Evolutionary conservation across 2,329 filamentous ascomycete species (phyloP).

Genomic region (Alternaria hordeiaustralica): DNA sequence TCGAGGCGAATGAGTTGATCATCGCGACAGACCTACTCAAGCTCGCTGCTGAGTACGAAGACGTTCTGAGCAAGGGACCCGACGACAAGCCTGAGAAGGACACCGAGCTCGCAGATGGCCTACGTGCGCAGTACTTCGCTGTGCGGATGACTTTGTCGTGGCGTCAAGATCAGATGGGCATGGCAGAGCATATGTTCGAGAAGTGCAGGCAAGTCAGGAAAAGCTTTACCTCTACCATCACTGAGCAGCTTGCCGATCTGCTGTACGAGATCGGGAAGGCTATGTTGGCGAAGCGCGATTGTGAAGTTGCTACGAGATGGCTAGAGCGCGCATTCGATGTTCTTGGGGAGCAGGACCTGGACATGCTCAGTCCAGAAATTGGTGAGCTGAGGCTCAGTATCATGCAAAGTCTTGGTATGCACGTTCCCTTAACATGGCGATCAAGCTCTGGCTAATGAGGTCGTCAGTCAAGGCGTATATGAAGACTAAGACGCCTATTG

Average conservation of each 20-base stretch:
- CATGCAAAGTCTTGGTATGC: slow-evolving; percentile 61
- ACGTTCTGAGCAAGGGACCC: slow-evolving; percentile 25
- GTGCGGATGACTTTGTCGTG: slow-evolving; percentile 75
- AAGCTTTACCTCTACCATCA: slow-evolving; percentile 56
- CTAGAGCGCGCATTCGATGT: slow-evolving; percentile 70
- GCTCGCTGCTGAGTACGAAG: slow-evolving; percentile 63
- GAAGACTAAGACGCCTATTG: slow-evolving; percentile 53
- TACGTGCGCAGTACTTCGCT: slow-evolving; percentile 69
- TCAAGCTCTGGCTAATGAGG: slow-evolving; percentile 9
- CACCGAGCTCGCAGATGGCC: slow-evolving; percentile 41
- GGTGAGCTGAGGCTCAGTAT: slow-evolving; percentile 71
- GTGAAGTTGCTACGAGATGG: slow-evolving; percentile 71
- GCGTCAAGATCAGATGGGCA: slow-evolving; percentile 73
- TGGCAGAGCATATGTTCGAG: slow-evolving; percentile 78
- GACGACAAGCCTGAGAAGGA: slow-evolving; percentile 32
- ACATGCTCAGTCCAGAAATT: slow-evolving; percentile 64
- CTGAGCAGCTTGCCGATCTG: slow-evolving; percentile 70
- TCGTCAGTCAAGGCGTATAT: slow-evolving; percentile 63
- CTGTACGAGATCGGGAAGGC: slow-evolving; percentile 75
- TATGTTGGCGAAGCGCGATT: slow-evolving; percentile 60
- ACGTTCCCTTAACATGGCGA: too few relatives aligned
- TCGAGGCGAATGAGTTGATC: slow-evolving; percentile 65
- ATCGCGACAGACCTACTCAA: slow-evolving; percentile 68
- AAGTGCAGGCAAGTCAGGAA: slow-evolving; percentile 58
- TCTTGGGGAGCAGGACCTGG: slow-evolving; percentile 62